A percentile compares a stretch with the other conserved stretches of the same genome.
Evolutionary conservation across 768 basidiomycete species (phyloP).

Genomic region (Coprinellus aureogranulatus): DNA sequence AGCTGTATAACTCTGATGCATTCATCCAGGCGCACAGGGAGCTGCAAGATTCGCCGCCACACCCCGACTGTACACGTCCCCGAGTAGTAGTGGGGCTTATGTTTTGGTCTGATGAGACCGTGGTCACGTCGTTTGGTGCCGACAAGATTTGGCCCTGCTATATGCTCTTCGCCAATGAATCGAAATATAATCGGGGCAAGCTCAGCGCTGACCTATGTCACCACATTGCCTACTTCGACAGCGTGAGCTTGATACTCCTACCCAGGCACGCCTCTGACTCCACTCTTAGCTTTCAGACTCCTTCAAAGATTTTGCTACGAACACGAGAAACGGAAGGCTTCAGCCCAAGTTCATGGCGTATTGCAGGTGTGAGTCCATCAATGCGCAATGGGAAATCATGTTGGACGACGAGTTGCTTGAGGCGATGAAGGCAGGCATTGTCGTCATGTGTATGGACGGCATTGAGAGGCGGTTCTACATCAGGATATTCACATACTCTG

Average conservation of each 20-base stretch:
- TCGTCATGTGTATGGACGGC: neutral
- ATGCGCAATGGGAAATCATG: neutral
- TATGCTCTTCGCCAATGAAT: constrained; percentile 35
- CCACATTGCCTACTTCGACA: constrained; percentile 41
- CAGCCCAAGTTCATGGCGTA: neutral
- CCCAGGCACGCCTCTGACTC: neutral
- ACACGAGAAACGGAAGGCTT: neutral
- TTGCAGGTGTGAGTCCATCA: neutral
- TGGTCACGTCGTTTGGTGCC: constrained; percentile 25
- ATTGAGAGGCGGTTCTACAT: neutral
- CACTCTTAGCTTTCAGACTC: neutral
- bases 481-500: constrained; percentile 2
- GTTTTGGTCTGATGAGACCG: constrained; percentile 20
- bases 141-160: constrained; percentile 41
- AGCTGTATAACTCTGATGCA: constrained; percentile 20
- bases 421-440: neutral
- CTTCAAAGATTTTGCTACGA: neutral
- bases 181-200: constrained; percentile 34
- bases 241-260: constrained; percentile 10
- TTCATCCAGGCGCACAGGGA: constrained; percentile 13
- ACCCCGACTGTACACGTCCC: constrained; percentile 15
- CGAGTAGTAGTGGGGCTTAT: constrained; percentile 11
- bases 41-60: constrained; percentile 6
- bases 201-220: constrained; percentile 29
- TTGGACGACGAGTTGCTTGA: neutral